Evolutionary conservation across 352 stramenopile species (phyloP).

Genomic region (Poterioochromonas sp.): DNA sequence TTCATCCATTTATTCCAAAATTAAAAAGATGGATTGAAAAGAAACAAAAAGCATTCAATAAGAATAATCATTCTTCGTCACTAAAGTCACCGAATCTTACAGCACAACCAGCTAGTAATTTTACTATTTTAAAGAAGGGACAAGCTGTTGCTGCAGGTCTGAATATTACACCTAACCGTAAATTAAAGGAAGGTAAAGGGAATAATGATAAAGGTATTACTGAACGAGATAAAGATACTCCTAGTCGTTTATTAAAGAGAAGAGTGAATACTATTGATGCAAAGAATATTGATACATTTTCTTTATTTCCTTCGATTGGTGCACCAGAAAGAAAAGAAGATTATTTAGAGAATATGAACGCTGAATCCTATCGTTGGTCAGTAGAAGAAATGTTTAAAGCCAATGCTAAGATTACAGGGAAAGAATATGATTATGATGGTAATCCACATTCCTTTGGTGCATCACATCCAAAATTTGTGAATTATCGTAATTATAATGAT

Average conservation of each 20-base stretch:
- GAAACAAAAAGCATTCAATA: background rate
- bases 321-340: background rate
- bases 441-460: constrained; percentile 77
- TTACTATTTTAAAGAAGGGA: too few species aligned
- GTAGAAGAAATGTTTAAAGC: constrained; percentile 79
- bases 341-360: too few species aligned
- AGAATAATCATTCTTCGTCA: too few species aligned
- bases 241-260: background rate
- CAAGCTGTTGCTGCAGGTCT: background rate
- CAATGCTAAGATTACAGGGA: constrained; percentile 72
- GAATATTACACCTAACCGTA: background rate
- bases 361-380: too few species aligned
- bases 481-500: too few species aligned
- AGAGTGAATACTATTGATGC: background rate
- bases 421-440: constrained; percentile 79
- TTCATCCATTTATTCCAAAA: constrained; percentile 10
- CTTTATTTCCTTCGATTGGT: too few species aligned
- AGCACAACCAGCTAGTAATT: too few species aligned
- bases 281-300: constrained; percentile 5
- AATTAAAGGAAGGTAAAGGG: background rate
- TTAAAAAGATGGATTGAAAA: constrained; percentile 22
- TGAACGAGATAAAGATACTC: background rate
- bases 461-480: constrained; percentile 44
- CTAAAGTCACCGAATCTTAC: too few species aligned
- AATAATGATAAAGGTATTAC: background rate